Evolutionary conservation across 371 early-diverging fungal genomes (phyloP).

Genomic region (Amoeboaphelidium protococcarum): DNA sequence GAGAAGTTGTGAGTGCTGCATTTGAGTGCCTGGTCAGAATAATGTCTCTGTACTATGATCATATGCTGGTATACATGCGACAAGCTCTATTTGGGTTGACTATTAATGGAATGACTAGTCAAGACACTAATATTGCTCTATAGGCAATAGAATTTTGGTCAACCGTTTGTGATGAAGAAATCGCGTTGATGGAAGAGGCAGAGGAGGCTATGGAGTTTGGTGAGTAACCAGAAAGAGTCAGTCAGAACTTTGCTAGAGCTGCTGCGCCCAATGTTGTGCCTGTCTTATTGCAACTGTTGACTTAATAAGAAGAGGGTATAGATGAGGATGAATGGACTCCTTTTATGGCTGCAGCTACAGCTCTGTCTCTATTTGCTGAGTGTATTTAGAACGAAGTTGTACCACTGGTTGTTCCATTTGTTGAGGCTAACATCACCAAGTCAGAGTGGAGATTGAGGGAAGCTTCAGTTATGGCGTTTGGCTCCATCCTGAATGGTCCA

Average conservation of each 20-base stretch:
- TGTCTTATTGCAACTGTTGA: constrained; percentile 56
- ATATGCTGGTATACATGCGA: constrained; percentile 80
- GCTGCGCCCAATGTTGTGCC: constrained; percentile 50
- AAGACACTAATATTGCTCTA: constrained; percentile 50
- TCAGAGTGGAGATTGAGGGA: constrained; percentile 75
- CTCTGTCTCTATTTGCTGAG: constrained; percentile 56
- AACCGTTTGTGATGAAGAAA: constrained; percentile 83
- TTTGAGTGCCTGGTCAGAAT: constrained; percentile 87
- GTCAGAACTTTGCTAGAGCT: constrained; percentile 35
- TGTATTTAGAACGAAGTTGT: constrained; percentile 51
- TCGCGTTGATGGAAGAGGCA: constrained; percentile 27
- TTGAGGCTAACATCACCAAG: constrained; percentile 50
- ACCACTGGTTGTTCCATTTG: constrained; percentile 50
- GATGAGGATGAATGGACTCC: constrained; percentile 95
- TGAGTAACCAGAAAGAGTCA: not conserved
- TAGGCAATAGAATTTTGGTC: constrained; percentile 98
- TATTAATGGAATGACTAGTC: constrained; percentile 49
- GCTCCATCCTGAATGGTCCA: constrained; percentile 81
- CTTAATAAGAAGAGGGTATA: constrained; percentile 79
- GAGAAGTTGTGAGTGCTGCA: constrained; percentile 46
- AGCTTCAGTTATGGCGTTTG: constrained; percentile 93
- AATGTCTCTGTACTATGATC: constrained; percentile 75
- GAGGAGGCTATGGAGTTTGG: constrained; percentile 14
- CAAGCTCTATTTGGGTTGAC: constrained; percentile 73
- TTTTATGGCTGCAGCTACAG: constrained; percentile 88